Evolutionary conservation across 2,329 filamentous ascomycete species (phyloP).

Genomic region (Apiospora rasikravindrae): DNA sequence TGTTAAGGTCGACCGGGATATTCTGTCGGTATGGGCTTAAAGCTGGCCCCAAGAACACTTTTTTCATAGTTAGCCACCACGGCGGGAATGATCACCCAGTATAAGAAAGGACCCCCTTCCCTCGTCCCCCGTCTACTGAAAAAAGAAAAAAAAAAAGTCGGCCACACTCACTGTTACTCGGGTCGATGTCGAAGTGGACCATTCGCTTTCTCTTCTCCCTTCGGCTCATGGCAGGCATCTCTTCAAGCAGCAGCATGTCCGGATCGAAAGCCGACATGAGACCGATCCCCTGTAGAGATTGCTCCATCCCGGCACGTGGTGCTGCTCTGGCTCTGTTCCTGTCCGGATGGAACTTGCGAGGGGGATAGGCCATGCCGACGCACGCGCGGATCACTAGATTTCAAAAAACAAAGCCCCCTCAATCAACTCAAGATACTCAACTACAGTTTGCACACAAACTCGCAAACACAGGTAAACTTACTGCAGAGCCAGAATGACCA

Average conservation of each 20-base stretch:
- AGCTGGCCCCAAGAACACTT: neutral
- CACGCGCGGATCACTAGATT: slow-evolving; percentile 6
- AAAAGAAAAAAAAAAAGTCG: no score
- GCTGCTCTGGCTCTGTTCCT: neutral
- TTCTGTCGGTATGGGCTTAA: neutral
- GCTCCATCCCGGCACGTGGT: neutral
- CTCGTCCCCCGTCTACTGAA: no score
- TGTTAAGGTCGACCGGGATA: neutral
- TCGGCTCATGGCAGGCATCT: neutral
- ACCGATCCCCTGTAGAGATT: neutral
- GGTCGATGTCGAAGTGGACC: slow-evolving; percentile 5
- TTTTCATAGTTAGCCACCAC: neutral
- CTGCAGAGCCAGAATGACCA: slow-evolving; percentile 17
- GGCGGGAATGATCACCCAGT: no score
- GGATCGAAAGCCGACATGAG: neutral
- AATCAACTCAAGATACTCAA: no score
- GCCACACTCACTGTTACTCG: neutral
- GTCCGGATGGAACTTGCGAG: neutral
- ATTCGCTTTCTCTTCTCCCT: neutral
- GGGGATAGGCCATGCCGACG: slow-evolving; percentile 1
- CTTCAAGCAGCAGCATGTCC: neutral
- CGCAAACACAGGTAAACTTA: neutral
- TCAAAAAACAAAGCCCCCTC: no score
- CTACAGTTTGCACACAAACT: no score
- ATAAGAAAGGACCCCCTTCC: neutral